Evolutionary conservation across 225 moss, liverwort and hornwort species (phyloP), one percentile per base, ranked within the genome.

Genomic region (Thuidium tamariscinum): DNA sequence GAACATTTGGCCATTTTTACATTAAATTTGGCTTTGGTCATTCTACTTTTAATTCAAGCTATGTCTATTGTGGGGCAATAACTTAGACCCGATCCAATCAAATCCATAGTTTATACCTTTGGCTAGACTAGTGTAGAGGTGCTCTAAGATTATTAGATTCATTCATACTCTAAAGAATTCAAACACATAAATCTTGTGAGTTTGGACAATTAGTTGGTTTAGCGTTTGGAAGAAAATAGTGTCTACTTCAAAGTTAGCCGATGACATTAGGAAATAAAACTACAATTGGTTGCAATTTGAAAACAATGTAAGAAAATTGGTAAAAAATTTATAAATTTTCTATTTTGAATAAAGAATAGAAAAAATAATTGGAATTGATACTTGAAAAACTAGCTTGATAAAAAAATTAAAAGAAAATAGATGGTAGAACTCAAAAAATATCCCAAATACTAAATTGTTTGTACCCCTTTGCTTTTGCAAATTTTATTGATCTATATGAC

Each of bases 171-270:
- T 26, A 32, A 21, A 74, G 74, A 54, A 54, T 19, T 54, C 34
- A 16, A 63, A 46, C 80, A 63, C 63, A 34, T 15, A 22, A 79
- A 42, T 32, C 79, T 61, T 61, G 37, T 13, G 34, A 62, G 22
- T 46, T 61, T 6, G 13, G 22, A 61, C 61, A 20, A 30, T 41
- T 41, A 69, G 14, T 4, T 39, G 2, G 13, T 39, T 39, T 2
- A 12, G 37, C 2, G 67, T 37, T 7, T 0, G 1, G 4, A 3
- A 7, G 4, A 12, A 37, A 37, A 21, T 0, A 0, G 2, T n/a
- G n/a, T 10, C 36, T 4, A 37, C 2, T 12, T 66, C 7, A 36
- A 68, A 39, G 23, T 68, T 7, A 68, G 13, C 1, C 0, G 0
- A 5, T 68, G 39, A 36, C 39, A 68, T 68, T 39, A 13, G 23